phyloP scores from a whole-genome alignment of 2,329 filamentous ascomycete genomes.

The Penicillium olsonii region DNA sequence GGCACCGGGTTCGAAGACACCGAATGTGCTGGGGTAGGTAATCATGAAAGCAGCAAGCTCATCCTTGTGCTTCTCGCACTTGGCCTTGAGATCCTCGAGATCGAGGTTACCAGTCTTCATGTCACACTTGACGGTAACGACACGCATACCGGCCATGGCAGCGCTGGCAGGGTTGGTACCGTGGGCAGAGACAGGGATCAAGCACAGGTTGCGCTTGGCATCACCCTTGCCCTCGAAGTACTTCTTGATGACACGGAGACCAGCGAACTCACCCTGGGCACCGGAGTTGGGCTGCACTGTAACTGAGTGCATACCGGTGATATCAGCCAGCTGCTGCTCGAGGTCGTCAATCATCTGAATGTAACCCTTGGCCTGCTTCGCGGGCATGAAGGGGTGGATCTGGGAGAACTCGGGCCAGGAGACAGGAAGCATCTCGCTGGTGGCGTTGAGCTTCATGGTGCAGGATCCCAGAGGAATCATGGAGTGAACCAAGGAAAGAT shows the following conservation, averaged over 20 bases:
- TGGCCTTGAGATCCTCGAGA: slow-evolving; percentile 78
- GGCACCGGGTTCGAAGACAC: slow-evolving; percentile 88
- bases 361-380: slow-evolving; percentile 67
- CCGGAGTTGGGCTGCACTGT: slow-evolving; percentile 95
- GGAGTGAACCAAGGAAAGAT: slow-evolving; percentile 89
- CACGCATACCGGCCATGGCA: slow-evolving; percentile 93
- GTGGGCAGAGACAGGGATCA: slow-evolving; percentile 93
- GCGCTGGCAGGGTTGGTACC: slow-evolving; percentile 95
- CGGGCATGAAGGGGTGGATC: slow-evolving; percentile 77
- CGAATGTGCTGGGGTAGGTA: slow-evolving; percentile 93
- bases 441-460: slow-evolving; percentile 97
- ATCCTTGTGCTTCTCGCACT: slow-evolving; percentile 84
- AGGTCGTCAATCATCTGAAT: slow-evolving; percentile 68
- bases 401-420: slow-evolving; percentile 74
- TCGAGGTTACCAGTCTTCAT: slow-evolving; percentile 85
- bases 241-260: slow-evolving; percentile 82
- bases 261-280: slow-evolving; percentile 92
- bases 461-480: slow-evolving; percentile 98
- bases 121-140: slow-evolving; percentile 90
- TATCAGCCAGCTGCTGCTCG: slow-evolving; percentile 72
- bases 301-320: slow-evolving; percentile 87
- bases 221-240: slow-evolving; percentile 70
- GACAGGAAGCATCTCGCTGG: slow-evolving; percentile 87
- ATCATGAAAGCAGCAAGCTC: slow-evolving; percentile 93
- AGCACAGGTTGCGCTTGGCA: slow-evolving; percentile 77